Conservation (phyloP, 106 monocot genomes). For the Apostasia ramifera region DNA sequence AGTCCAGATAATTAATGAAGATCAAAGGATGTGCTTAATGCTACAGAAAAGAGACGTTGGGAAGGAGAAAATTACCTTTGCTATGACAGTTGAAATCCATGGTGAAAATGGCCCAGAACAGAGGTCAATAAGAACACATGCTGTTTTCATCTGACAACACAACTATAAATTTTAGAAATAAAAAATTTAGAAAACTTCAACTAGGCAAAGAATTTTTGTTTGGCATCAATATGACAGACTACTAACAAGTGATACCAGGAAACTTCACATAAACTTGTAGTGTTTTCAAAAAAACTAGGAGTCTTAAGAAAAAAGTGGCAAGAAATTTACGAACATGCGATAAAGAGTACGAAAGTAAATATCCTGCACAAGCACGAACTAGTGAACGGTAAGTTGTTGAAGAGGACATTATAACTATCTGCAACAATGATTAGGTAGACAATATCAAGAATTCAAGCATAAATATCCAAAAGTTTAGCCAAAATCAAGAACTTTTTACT, state of each 20-base stretch:
- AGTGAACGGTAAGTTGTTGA: conserved; percentile 55
- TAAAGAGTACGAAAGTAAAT: conserved; percentile 65
- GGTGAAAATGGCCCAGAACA: conserved; percentile 67
- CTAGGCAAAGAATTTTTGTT: background rate
- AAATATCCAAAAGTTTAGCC: conserved; percentile 2
- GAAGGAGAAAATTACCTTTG: conserved; percentile 48
- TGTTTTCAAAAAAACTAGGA: background rate
- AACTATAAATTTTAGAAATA: background rate
- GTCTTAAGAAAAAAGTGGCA: background rate
- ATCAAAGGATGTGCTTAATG: background rate
- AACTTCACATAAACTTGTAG: background rate
- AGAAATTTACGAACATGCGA: conserved; percentile 59
- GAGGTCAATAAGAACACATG: conserved; percentile 81
- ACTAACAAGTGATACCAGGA: background rate
- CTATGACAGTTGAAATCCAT: conserved; percentile 60
- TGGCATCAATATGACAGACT: background rate
- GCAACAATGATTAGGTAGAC: conserved; percentile 22
- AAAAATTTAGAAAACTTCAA: background rate
- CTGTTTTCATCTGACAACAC: conserved; percentile 58
- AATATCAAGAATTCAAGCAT: background rate
- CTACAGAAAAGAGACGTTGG: background rate
- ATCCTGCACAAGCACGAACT: conserved; percentile 79
- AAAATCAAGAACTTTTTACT: conserved; percentile 1
- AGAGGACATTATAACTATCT: conserved; percentile 72
- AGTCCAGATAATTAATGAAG: conserved; percentile 12